A percentile compares a stretch with the other conserved stretches of the same genome.
Evolutionary conservation across 129 eudicot species (phyloP).

Genomic region (Rutidosis leptorrhynchoides): DNA sequence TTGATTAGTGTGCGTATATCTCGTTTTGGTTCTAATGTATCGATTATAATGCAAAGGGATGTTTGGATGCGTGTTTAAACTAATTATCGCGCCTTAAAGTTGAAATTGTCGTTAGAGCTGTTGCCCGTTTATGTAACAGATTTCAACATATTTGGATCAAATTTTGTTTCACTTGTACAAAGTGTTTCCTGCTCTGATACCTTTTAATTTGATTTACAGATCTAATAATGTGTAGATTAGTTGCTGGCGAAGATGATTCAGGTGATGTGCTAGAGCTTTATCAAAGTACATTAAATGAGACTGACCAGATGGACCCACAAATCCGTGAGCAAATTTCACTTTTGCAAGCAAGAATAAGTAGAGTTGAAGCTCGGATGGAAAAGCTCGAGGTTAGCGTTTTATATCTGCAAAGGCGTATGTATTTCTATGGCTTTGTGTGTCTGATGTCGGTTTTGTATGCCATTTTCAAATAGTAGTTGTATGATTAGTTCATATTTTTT

Average conservation of each 20-base stretch:
- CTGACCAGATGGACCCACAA: slow-evolving; percentile 28
- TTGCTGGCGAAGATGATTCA: slow-evolving; percentile 27
- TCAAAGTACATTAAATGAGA: slow-evolving; percentile 29
- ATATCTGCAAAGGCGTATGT: slow-evolving; percentile 41
- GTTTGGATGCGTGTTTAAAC: background rate
- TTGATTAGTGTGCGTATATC: background rate
- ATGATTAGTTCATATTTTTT: background rate
- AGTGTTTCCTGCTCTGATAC: background rate
- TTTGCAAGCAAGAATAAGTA: slow-evolving; percentile 42
- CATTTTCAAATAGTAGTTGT: slow-evolving; percentile 29
- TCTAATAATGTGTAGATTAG: slow-evolving; percentile 33
- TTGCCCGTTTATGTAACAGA: background rate
- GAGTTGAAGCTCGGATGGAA: slow-evolving; percentile 45
- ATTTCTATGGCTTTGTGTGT: slow-evolving; percentile 32
- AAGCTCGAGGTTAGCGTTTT: slow-evolving; percentile 36
- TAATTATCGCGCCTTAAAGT: background rate
- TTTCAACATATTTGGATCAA: background rate
- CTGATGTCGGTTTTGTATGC: slow-evolving; percentile 35
- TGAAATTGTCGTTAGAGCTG: background rate
- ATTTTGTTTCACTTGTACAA: background rate
- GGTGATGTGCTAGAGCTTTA: slow-evolving; percentile 19
- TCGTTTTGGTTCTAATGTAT: background rate
- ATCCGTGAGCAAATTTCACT: slow-evolving; percentile 35
- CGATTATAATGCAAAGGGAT: background rate
- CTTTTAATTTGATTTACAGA: slow-evolving; percentile 11